Evolutionary conservation across 345 rosid genomes (phyloP).

Genomic region (Gossypioides kirkii): DNA sequence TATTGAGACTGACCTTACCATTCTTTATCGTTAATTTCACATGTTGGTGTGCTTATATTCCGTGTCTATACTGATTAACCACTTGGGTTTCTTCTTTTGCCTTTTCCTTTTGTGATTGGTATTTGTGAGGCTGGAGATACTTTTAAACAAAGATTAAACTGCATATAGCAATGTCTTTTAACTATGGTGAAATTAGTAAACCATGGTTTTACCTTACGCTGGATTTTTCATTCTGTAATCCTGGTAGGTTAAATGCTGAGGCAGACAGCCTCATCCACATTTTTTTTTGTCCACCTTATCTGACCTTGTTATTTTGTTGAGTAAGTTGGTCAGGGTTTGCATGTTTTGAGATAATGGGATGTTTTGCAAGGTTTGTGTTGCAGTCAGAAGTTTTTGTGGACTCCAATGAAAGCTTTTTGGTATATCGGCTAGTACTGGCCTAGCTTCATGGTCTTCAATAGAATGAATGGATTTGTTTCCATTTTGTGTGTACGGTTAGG

Average conservation of each 20-base stretch:
- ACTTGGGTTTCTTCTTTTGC: no score
- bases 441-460: no score
- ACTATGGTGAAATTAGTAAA: not conserved
- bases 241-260: not conserved
- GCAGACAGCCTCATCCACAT: not conserved
- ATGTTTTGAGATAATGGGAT: not conserved
- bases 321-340: conserved; percentile 3
- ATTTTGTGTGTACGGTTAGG: not conserved
- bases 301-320: not conserved
- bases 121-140: no score
- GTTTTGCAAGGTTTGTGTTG: conserved; percentile 15
- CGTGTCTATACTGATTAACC: no score
- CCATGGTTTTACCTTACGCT: not conserved
- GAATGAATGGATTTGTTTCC: not conserved
- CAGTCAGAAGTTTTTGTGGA: conserved; percentile 7
- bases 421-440: not conserved
- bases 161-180: not conserved
- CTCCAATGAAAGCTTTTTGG: conserved; percentile 5
- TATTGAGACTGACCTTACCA: not conserved
- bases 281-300: not conserved
- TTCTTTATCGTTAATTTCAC: not conserved
- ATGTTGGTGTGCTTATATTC: not conserved
- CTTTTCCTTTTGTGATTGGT: no score
- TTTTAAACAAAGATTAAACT: not conserved
- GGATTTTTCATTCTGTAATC: not conserved